Conservation (phyloP, 768 basidiomycete genomes). For the Hebeloma cylindrosporum region DNA sequence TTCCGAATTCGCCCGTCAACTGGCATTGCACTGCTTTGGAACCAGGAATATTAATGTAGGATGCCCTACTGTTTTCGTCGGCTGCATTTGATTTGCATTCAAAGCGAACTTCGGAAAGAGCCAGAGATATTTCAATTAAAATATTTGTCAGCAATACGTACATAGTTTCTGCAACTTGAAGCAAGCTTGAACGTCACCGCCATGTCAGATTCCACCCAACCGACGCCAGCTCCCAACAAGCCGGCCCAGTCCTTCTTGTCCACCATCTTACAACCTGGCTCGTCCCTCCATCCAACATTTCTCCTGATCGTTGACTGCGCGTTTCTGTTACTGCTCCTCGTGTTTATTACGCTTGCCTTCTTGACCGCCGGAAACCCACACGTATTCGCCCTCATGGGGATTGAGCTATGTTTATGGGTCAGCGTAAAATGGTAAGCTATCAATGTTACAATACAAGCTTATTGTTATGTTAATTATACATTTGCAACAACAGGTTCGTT, state of each 20-base stretch:
- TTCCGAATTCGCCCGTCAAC: no score
- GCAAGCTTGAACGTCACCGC: no score
- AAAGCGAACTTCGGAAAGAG: no score
- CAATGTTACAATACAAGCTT: background rate
- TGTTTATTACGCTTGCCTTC: conserved; percentile 58
- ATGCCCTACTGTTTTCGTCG: no score
- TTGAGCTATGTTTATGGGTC: conserved; percentile 71
- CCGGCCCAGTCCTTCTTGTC: conserved; percentile 53
- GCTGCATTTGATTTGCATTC: no score
- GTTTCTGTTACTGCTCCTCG: conserved; percentile 55
- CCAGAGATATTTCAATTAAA: no score
- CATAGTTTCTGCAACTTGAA: no score
- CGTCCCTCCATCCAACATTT: conserved; percentile 71
- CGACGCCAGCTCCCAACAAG: no score
- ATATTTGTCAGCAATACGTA: no score
- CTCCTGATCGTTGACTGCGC: conserved; percentile 61
- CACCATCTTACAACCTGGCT: conserved; percentile 69
- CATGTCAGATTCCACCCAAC: no score
- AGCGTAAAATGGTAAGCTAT: conserved; percentile 78
- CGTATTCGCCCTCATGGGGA: conserved; percentile 61
- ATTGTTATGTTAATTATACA: conserved; percentile 3
- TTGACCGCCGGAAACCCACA: conserved; percentile 67
- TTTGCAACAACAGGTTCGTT: conserved; percentile 54
- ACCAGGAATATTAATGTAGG: no score
- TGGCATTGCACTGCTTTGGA: no score